Base-by-base conservation (phyloP, 2,329 filamentous ascomycete genomes). In the Trichoderma sp. region DNA sequence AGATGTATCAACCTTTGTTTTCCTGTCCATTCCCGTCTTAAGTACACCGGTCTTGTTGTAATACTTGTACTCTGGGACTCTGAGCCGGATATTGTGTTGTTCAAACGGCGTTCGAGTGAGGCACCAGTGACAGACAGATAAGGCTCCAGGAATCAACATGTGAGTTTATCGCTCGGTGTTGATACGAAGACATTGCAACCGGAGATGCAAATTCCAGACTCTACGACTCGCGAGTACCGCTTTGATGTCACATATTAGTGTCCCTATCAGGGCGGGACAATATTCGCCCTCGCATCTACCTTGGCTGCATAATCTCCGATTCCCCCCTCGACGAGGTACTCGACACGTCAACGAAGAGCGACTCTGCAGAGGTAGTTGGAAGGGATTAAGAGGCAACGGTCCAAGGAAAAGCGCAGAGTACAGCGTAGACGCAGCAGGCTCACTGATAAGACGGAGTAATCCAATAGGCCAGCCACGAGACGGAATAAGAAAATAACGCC, bases 131-230 rank as follows among this genome's bases (percentile, higher is more conserved):
- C 7, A 26, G 44, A 9, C 30, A 56, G 57, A 60, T 60, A 60
- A 50, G 28, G 6, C 19, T 14, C 6, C 26, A n/a, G 6, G 17
- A 51, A 15, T 10, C 7, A 1, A 19, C 24, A 28, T 43, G 17
- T 3, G 21, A 12, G 57, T 30, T 60, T 60, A 60, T 60, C 57
- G 17, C 21, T 28, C 7, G 41, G 41, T 19, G 15, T 51, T 43
- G 21, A n/a, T 51, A 50, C 15, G 41, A 7, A 60, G 21, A 19
- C 10, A 43, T 19, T 43, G 7, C 15, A 51, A 43, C 57, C 57
- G 57, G 57, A 60, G 57, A 60, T 60, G 57, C 44, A 60, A 60
- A 60, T 30, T 51, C 43, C 47, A 43, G 14, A 51, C 30, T 51
- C 19, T 9, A 30, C 5, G 19, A 5, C 2, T 24, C 10, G 3